phyloP scores from a whole-genome alignment of 176 grass and related monocot genomes.

The Bolboschoenus planiculmis region DNA sequence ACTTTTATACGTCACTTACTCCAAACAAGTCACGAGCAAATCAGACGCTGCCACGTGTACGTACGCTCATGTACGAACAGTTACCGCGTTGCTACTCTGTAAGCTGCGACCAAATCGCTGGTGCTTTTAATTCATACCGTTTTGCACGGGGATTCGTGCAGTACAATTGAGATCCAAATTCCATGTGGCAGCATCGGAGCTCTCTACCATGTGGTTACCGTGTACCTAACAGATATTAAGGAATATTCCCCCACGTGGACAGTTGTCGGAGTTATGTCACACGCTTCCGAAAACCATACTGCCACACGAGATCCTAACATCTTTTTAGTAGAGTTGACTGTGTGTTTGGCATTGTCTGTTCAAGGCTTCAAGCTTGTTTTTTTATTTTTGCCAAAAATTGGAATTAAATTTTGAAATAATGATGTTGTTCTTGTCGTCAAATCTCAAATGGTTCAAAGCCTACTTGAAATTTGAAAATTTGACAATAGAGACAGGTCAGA shows the following conservation, averaged over 20 bases:
- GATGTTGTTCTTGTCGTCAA: not conserved
- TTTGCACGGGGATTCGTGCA: not conserved
- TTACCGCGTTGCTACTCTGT: not conserved
- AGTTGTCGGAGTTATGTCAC: not conserved
- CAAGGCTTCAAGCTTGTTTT: not conserved
- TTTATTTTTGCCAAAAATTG: not conserved
- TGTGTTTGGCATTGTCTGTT: not conserved
- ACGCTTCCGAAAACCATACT: not conserved
- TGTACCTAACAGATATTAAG: not conserved
- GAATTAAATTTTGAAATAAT: not conserved
- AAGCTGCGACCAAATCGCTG: not conserved
- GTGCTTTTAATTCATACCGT: not conserved
- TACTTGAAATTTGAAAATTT: too few relatives aligned
- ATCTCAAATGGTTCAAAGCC: not conserved
- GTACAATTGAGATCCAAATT: not conserved
- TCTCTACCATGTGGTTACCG: not conserved
- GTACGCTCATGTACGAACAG: not conserved
- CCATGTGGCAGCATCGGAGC: not conserved
- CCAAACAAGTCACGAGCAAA: not conserved
- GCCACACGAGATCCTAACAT: not conserved
- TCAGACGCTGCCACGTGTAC: not conserved
- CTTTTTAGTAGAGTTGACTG: not conserved
- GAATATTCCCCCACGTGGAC: not conserved
- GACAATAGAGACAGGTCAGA: too few relatives aligned
- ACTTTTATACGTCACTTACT: too few relatives aligned